Evolutionary conservation across 352 stramenopile species (phyloP), one percentile per base, ranked within the genome.

Genomic region (Phytophthora chlamydospora): DNA sequence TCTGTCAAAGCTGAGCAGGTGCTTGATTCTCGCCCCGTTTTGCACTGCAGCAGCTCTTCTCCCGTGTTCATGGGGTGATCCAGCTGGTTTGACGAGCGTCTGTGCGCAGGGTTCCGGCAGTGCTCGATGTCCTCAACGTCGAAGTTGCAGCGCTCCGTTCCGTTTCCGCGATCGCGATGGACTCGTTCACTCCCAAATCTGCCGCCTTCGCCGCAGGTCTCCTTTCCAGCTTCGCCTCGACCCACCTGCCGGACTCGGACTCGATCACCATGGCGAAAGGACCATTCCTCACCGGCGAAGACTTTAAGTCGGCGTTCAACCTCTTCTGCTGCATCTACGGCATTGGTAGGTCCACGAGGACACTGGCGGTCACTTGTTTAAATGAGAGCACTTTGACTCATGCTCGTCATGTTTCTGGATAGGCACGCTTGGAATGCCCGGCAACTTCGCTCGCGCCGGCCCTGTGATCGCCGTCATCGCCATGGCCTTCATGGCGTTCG

Each of bases 281-380:
- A 14, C 52, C 60, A 7, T 78, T 80, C 54, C 77, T 87, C 63
- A 87, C 76, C 9, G 17, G 58, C 17, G 80, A 90, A 63, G 80
- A 90, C 53, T 50, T 64, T 51, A 90, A 88, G 60, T 64, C 63
- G 4, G 62, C 73, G 11, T 85, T 85, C 68, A 86, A 83, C 57
- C 73, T 88, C 62, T 83, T 83, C 60, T 90, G 80, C 57, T 76
- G 71, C 12, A 79, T 90, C 49, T 90, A 81, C 62, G 81, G 81
- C 44, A 81, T 91, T 32, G 82, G 82, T 11, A 89, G n/a, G n/a
- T n/a, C n/a, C n/a, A n/a, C n/a, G n/a, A n/a, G n/a, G n/a, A n/a
- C n/a, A n/a, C n/a, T n/a, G n/a, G n/a, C n/a, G n/a, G n/a, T n/a
- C n/a, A n/a, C n/a, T n/a, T n/a, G n/a, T n/a, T n/a, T n/a, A n/a